Evolutionary conservation across 345 rosid species (phyloP).

Genomic region (Dovyalis caffra): DNA sequence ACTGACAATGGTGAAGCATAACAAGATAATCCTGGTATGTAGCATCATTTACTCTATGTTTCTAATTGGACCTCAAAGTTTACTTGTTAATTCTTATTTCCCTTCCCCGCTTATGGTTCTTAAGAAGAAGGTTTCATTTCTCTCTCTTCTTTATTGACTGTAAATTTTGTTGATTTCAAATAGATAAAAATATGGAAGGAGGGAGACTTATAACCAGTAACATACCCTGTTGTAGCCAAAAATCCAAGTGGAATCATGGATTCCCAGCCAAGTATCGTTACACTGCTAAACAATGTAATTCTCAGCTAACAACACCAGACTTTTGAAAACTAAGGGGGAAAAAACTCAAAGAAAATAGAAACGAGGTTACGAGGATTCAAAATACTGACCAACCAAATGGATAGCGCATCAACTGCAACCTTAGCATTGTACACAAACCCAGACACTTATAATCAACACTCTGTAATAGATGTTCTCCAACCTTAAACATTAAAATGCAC

Average conservation of each 20-base stretch:
- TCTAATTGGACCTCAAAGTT: background rate
- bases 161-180: background rate
- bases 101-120: background rate
- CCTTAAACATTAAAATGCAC: slow-evolving; percentile 22
- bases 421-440: slow-evolving; percentile 43
- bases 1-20: too few species aligned
- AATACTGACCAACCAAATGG: slow-evolving; percentile 41
- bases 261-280: slow-evolving; percentile 49
- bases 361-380: background rate
- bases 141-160: background rate
- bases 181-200: background rate
- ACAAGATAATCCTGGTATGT: too few species aligned
- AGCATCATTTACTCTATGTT: too few species aligned
- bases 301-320: background rate
- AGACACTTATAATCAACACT: slow-evolving; percentile 45
- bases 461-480: slow-evolving; percentile 58
- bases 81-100: background rate
- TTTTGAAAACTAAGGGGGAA: background rate
- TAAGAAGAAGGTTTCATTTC: background rate
- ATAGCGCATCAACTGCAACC: slow-evolving; percentile 54
- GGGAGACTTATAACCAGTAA: slow-evolving; percentile 6
- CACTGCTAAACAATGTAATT: slow-evolving; percentile 26
- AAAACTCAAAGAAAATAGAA: background rate
- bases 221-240: slow-evolving; percentile 62
- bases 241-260: slow-evolving; percentile 64